Conservation (phyloP, 805 yeast genomes). For the Brettanomyces sp. region DNA sequence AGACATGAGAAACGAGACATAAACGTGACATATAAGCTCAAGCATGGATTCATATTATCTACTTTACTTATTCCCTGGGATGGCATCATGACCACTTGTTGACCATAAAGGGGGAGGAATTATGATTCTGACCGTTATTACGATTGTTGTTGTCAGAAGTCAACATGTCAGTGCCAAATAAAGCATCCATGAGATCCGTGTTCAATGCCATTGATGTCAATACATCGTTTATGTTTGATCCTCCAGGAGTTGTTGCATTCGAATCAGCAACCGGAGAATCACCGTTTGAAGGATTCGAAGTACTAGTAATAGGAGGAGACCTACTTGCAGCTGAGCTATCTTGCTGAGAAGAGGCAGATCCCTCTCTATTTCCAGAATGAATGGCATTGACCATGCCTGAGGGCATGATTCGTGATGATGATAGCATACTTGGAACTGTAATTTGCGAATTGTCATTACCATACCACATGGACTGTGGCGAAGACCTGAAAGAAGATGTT, state of each 20-base stretch:
- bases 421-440: too few relatives aligned
- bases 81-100: too few relatives aligned
- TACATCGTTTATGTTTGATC: slow-evolving; percentile 18
- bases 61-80: too few relatives aligned
- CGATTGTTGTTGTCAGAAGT: not conserved
- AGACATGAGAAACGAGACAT: too few relatives aligned
- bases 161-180: slow-evolving; percentile 21
- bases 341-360: not conserved
- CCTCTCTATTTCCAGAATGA: not conserved
- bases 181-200: slow-evolving; percentile 24
- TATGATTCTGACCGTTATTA: too few relatives aligned
- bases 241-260: not conserved
- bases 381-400: not conserved
- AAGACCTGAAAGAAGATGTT: too few relatives aligned
- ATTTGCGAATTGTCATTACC: too few relatives aligned
- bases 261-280: slow-evolving; percentile 1
- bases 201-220: slow-evolving; percentile 19
- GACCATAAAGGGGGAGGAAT: too few relatives aligned
- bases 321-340: not conserved
- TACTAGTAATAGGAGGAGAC: not conserved
- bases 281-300: not conserved
- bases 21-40: too few relatives aligned
- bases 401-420: not conserved
- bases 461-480: too few relatives aligned
- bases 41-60: too few relatives aligned